phyloP scores from a whole-genome alignment of 2,329 filamentous ascomycete genomes.

The Diplocarpon rosae region DNA sequence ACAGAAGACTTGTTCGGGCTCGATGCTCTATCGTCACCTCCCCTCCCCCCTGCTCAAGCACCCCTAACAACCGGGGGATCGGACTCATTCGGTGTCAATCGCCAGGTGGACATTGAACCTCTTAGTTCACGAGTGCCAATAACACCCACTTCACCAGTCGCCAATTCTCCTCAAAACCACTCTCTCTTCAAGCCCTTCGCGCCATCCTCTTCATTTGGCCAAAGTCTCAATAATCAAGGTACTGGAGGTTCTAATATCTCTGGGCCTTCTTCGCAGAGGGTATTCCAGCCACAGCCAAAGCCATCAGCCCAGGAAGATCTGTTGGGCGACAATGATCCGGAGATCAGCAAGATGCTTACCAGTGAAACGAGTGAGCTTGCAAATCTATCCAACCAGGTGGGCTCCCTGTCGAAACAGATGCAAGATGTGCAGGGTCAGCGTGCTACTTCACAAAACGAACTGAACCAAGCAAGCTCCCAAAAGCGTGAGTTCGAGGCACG shows the following conservation, averaged over 20 bases:
- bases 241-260: constrained; percentile 48
- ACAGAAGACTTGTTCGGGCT: constrained; percentile 90
- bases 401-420: constrained; percentile 84
- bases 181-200: constrained; percentile 73
- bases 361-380: constrained; percentile 86
- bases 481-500: constrained; percentile 90
- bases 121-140: constrained; percentile 29
- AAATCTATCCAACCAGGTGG: constrained; percentile 92
- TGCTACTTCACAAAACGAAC: constrained; percentile 64
- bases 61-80: constrained; percentile 68
- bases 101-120: constrained; percentile 27
- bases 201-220: constrained; percentile 85
- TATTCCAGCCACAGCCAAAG: constrained; percentile 31
- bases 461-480: constrained; percentile 71
- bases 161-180: constrained; percentile 22
- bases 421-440: constrained; percentile 83
- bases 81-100: constrained; percentile 35
- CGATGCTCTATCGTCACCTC: constrained; percentile 51
- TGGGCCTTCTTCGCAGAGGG: constrained; percentile 25
- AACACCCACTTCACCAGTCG: constrained; percentile 21
- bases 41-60: constrained; percentile 41
- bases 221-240: constrained; percentile 63
- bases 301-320: constrained; percentile 63
- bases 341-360: constrained; percentile 77
- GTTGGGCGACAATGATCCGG: constrained; percentile 80